Evolutionary conservation across 2,329 filamentous ascomycete species (phyloP).

Genomic region (Biscogniauxia marginata): DNA sequence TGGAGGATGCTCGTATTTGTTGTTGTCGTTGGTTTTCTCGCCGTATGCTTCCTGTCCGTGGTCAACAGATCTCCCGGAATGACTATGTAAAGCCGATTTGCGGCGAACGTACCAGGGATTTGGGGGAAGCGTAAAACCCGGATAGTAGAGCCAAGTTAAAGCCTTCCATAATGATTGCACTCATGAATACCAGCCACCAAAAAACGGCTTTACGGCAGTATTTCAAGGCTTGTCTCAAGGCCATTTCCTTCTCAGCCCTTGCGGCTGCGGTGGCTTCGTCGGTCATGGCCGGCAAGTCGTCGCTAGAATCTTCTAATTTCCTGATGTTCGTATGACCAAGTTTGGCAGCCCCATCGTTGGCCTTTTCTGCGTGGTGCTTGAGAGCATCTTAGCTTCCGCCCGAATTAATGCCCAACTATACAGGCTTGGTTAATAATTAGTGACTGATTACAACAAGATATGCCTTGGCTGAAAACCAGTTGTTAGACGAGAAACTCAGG

Average conservation of each 20-base stretch:
- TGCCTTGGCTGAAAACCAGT: too few relatives aligned
- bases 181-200: slow-evolving; percentile 25
- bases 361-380: too few relatives aligned
- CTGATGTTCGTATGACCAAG: neutral
- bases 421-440: too few relatives aligned
- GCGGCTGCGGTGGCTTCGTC: slow-evolving; percentile 4
- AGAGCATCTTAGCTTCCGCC: neutral
- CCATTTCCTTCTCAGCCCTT: slow-evolving; percentile 10
- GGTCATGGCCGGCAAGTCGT: neutral
- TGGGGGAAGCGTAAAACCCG: slow-evolving; percentile 15
- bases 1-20: slow-evolving; percentile 37
- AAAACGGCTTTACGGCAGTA: slow-evolving; percentile 15
- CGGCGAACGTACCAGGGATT: slow-evolving; percentile 6
- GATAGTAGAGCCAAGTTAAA: slow-evolving; percentile 34
- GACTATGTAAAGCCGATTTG: neutral
- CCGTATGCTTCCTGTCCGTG: slow-evolving; percentile 26
- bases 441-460: too few relatives aligned
- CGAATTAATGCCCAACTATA: neutral
- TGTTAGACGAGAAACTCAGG: too few relatives aligned
- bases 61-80: too few relatives aligned
- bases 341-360: neutral
- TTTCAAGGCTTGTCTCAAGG: slow-evolving; percentile 4
- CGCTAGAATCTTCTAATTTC: too few relatives aligned
- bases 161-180: slow-evolving; percentile 24
- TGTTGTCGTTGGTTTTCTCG: slow-evolving; percentile 12